Conservation (phyloP, 2,329 filamentous ascomycete species). For the Tolypocladium ovalisporum region DNA sequence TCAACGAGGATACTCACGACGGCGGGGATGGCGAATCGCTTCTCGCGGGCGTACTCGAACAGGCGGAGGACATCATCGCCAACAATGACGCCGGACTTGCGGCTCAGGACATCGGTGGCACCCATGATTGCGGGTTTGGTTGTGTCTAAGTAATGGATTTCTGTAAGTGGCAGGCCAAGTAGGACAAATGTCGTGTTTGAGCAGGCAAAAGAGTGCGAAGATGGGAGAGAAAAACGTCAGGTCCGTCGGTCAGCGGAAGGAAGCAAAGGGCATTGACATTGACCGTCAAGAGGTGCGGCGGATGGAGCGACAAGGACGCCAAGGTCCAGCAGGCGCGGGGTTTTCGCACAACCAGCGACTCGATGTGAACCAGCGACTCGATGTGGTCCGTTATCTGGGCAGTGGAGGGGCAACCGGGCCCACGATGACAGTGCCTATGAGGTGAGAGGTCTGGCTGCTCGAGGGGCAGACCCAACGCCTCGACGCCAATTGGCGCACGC, state of each 20-base stretch:
- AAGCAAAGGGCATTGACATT: background rate
- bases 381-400: background rate
- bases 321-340: background rate
- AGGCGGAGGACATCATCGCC: conserved; percentile 49
- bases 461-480: background rate
- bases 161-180: conserved; percentile 4
- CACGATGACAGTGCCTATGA: background rate
- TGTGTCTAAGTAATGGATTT: background rate
- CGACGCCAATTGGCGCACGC: background rate
- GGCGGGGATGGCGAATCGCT: conserved; percentile 81
- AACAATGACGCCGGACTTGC: conserved; percentile 43
- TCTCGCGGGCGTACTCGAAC: conserved; percentile 82
- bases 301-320: background rate
- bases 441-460: background rate
- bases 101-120: conserved; percentile 31
- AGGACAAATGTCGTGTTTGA: background rate
- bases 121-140: conserved; percentile 23
- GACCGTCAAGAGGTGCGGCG: background rate
- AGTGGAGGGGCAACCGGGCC: background rate
- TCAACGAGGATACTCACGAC: conserved; percentile 31
- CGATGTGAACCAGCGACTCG: background rate
- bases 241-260: background rate
- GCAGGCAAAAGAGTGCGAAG: conserved; percentile 1
- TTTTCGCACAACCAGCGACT: background rate
- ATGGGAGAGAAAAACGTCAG: background rate